Percentiles rank a stretch among this genome's conserved stretches.
Conservation (phyloP, 805 yeast genomes). For the Pachysolen tannophilus region DNA sequence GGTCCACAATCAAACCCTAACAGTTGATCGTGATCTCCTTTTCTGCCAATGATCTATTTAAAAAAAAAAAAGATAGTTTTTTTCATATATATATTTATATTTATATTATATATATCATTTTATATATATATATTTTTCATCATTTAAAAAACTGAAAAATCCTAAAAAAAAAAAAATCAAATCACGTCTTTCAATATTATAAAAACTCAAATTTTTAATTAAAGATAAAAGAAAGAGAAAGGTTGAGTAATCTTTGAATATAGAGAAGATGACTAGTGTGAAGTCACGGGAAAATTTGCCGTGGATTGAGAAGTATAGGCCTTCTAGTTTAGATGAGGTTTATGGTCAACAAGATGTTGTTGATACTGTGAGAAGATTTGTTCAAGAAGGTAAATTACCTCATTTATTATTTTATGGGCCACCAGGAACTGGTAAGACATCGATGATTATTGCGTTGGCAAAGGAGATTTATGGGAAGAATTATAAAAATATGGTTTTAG, state of each 20-base stretch:
- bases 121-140: too few relatives aligned
- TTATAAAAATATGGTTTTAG: slow-evolving; percentile 84
- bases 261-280: not conserved
- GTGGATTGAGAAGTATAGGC: slow-evolving; percentile 96
- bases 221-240: not conserved
- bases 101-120: too few relatives aligned
- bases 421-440: slow-evolving; percentile 91
- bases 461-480: slow-evolving; percentile 76
- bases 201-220: not conserved
- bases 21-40: too few relatives aligned
- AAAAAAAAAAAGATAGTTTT: too few relatives aligned
- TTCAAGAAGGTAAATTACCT: slow-evolving; percentile 76
- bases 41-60: too few relatives aligned
- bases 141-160: too few relatives aligned
- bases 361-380: slow-evolving; percentile 76
- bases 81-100: too few relatives aligned
- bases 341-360: slow-evolving; percentile 88
- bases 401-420: slow-evolving; percentile 93
- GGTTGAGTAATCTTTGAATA: not conserved
- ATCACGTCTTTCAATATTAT: too few relatives aligned
- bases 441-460: slow-evolving; percentile 83
- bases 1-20: too few relatives aligned
- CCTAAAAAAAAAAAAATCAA: too few relatives aligned
- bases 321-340: slow-evolving; percentile 73
- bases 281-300: slow-evolving; percentile 42